Evolutionary conservation across 305 asterid species (phyloP), one percentile per base, ranked within the genome.

Genomic region (Solanum aculeatissimum): DNA sequence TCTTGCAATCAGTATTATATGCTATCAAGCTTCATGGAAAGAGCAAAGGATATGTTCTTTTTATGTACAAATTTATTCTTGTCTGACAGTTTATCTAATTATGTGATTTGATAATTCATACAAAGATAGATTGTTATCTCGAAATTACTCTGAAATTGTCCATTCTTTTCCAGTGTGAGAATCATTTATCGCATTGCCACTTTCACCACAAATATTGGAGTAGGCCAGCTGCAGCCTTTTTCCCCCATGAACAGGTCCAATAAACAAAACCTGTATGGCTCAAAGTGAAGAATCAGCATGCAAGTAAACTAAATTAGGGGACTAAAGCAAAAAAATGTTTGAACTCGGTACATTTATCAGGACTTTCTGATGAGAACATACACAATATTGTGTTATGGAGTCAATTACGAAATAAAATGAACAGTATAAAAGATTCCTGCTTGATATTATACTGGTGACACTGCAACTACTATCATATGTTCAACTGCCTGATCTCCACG

Each of bases 161-260:
- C 90, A 70, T 85, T 87, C 85, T 87, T 85, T 86, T 87, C 87
- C 35, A 84, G 87, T 86, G 84, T 90, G 92, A 83, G 84, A 80
- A 89, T 87, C 85, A 85, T 84, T 83, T 79, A 88, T 68, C 14
- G 80, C 83, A 57, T 82, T 83, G 81, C 88, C 92, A 51, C 88
- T 87, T 82, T 87, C 94, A 53, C 84, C 82, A 23, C 71, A 66
- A 58, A 85, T 88, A 80, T 81, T 80, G 16, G 94, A 90, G 81
- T 89, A 86, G 85, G 93, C 88, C 82, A 93, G 91, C 71, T 86
- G 85, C 45, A 93, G 97, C 32, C 63, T 91, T 84, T 92, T 92
- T 88, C 88, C 93, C 81, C 98, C 95, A 84, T 90, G 92, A 85
- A 95, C 86, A 9, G 96, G 97, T 10, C 92, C 93, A 86, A 97